Percentiles rank a stretch among this genome's conserved stretches.
Evolutionary conservation across 768 basidiomycete genomes (phyloP).

Genomic region (Termitomyces sp.): DNA sequence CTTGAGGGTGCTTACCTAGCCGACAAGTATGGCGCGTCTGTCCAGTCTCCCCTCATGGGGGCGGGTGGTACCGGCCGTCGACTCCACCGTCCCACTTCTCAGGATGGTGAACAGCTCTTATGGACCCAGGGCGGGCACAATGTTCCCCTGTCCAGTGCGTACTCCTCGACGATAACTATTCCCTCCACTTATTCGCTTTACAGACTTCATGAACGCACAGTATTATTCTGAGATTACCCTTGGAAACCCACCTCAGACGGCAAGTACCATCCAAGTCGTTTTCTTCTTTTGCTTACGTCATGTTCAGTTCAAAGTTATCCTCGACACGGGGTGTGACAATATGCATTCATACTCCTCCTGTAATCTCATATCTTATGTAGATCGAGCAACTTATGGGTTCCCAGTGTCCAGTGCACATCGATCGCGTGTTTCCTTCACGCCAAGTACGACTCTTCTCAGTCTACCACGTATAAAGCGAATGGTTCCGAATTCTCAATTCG

Average conservation of each 20-base stretch:
- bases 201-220: conserved; percentile 98
- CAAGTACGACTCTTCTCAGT: conserved; percentile 82
- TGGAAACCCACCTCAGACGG: conserved; percentile 80
- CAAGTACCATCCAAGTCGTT: conserved; percentile 33
- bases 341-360: not conserved
- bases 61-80: conserved; percentile 72
- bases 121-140: conserved; percentile 89
- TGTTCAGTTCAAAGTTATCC: conserved; percentile 84
- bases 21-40: conserved; percentile 83
- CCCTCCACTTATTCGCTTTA: conserved; percentile 6
- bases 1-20: conserved; percentile 83
- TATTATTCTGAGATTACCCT: conserved; percentile 88
- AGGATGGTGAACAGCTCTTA: conserved; percentile 58
- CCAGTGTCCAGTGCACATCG: conserved; percentile 75
- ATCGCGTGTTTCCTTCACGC: conserved; percentile 93
- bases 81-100: conserved; percentile 34
- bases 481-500: conserved; percentile 87
- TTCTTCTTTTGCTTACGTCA: not conserved
- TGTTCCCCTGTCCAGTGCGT: conserved; percentile 88
- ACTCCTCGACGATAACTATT: not conserved
- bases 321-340: conserved; percentile 76
- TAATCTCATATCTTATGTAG: conserved; percentile 35
- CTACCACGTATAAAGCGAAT: conserved; percentile 87
- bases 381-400: conserved; percentile 94
- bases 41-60: conserved; percentile 65